Conservation (phyloP, 108 stramenopile species). For the Tribonema minus region DNA sequence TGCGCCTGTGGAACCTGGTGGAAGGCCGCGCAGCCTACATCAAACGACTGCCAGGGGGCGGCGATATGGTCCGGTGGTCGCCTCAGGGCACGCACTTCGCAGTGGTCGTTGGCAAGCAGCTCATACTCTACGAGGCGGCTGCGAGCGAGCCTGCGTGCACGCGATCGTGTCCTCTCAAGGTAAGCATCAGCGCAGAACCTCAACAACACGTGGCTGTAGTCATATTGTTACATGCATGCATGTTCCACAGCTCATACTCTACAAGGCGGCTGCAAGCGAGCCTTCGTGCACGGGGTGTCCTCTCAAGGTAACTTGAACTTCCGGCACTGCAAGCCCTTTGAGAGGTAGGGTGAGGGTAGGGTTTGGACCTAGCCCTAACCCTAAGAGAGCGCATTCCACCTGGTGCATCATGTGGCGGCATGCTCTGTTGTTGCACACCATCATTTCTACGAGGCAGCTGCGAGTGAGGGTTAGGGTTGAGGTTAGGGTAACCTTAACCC, state of each 20-base stretch:
- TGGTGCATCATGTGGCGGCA: too few species aligned
- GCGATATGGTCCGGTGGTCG: slow-evolving; percentile 36
- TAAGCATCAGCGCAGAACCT: too few species aligned
- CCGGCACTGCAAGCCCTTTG: too few species aligned
- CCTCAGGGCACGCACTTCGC: neutral
- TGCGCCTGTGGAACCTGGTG: slow-evolving; percentile 54
- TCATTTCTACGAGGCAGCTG: neutral
- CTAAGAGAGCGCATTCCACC: too few species aligned
- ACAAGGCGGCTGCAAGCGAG: neutral
- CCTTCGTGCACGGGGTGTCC: neutral
- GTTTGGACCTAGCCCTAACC: too few species aligned
- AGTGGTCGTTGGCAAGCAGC: neutral
- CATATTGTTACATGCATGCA: too few species aligned
- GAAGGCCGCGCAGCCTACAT: slow-evolving; percentile 45
- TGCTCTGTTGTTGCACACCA: too few species aligned
- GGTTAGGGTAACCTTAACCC: too few species aligned
- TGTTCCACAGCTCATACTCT: neutral
- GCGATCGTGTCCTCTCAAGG: neutral
- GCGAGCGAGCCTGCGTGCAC: neutral
- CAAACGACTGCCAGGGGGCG: slow-evolving; percentile 36
- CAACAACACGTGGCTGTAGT: too few species aligned
- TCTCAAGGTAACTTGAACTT: neutral
- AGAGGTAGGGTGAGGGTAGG: too few species aligned
- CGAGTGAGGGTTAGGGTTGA: too few species aligned
- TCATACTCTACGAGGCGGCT: neutral